Conservation (phyloP, 345 rosid species). For the Pseudoturritis turrita region DNA sequence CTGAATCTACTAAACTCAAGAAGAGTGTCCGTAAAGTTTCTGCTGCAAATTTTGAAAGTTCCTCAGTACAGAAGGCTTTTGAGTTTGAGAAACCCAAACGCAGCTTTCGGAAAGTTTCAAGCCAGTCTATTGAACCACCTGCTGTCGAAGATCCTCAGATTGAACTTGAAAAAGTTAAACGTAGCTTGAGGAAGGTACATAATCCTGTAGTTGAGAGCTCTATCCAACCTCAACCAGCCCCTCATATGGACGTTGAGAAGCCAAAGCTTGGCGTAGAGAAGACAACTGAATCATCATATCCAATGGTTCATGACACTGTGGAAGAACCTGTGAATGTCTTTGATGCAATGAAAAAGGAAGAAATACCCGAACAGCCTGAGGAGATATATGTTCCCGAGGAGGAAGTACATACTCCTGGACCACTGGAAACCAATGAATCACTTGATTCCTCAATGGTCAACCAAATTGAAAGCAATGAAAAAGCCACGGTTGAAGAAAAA, state of each 20-base stretch:
- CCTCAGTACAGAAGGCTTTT: conserved; percentile 36
- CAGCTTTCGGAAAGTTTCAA: conserved; percentile 52
- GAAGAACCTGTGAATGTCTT: conserved; percentile 34
- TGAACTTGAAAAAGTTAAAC: conserved; percentile 92
- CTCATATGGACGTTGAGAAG: conserved; percentile 53
- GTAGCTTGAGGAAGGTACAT: conserved; percentile 83
- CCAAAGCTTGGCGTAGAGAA: conserved; percentile 49
- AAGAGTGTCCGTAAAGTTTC: conserved; percentile 58
- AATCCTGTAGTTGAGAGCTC: conserved; percentile 59
- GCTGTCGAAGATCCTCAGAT: conserved; percentile 66
- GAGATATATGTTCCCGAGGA: conserved; percentile 26
- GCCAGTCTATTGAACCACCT: conserved; percentile 50
- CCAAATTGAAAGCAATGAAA: conserved; percentile 27
- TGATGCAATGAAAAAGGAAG: conserved; percentile 36
- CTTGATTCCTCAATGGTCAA: conserved; percentile 30
- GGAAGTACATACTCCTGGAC: conserved; percentile 35
- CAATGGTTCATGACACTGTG: conserved; percentile 26
- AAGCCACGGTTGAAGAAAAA: conserved; percentile 34
- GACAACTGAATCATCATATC: conserved; percentile 26
- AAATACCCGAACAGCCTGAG: conserved; percentile 24
- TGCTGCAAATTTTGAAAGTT: conserved; percentile 46
- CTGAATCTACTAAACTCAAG: conserved; percentile 58
- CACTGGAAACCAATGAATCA: conserved; percentile 37
- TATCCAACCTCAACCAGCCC: conserved; percentile 51
- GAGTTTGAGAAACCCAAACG: conserved; percentile 76